Evolutionary conservation across 176 grass and related monocot genomes (phyloP), one percentile per base, ranked within the genome.

Genomic region (Hordeum marinum): DNA sequence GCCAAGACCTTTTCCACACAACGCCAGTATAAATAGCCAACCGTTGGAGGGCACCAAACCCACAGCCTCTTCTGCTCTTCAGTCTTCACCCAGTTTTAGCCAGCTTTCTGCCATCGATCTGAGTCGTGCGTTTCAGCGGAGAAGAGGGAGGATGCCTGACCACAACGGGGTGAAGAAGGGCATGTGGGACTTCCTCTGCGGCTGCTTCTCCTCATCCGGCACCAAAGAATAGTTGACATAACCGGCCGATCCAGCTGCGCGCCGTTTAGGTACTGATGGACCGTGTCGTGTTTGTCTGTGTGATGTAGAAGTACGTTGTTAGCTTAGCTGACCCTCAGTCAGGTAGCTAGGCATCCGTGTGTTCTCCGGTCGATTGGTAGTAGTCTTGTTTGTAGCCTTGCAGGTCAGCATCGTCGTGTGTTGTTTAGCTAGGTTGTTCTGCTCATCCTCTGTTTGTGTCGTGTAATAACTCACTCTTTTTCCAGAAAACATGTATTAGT

Each of bases 121-220:
- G 1, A 4, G 45, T 48, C 45, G 12, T 14, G 45, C 4, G 12
- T 14, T 14, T 48, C 45, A 48, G 3, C 45, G 12, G 45, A 15
- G 45, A 43, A 15, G 45, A 43, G 10, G 46, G 14, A 50, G 46
- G 68, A 83, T 83, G 86, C 2, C 27, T 23, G 71, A 77, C 62
- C 79, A 48, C 79, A 82, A 82, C 63, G 41, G 40, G 15, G 72
- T 68, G 63, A 88, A 83, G 63, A 88, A 78, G 72, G 25, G 80
- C 39, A 71, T 83, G 14, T 23, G 45, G 21, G 9, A 60, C 8
- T 1, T 62, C 21, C 43, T 88, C 58, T 62, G 18, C 15, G 63
- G 80, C 10, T 88, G 86, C 72, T 83, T 88, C 43, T 78, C 48
- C 13, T 25, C 80, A 7, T 10, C 63, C 63, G 70, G 82, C 39